Conservation (phyloP, 176 grass and related monocot species). For the Eleusine coracana region DNA sequence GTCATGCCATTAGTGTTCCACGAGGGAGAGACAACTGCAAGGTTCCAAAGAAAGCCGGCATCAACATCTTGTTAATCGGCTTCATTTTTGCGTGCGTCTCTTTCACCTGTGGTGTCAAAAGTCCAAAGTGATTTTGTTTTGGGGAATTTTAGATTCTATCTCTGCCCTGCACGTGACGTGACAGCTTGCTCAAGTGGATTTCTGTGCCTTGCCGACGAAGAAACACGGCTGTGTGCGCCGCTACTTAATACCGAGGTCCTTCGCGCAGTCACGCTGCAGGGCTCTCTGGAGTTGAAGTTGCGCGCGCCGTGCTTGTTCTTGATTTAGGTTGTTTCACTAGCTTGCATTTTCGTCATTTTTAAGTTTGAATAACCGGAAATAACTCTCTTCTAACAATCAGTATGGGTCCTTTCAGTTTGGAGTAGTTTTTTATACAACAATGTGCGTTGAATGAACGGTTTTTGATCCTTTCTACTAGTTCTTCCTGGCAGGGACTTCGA, state of each 20-base stretch:
- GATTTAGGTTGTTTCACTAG: slow-evolving; percentile 27
- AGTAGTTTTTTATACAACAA: not conserved
- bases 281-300: not conserved
- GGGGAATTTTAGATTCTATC: not conserved
- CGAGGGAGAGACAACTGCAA: not conserved
- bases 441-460: not conserved
- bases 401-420: slow-evolving; percentile 1
- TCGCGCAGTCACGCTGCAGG: not conserved
- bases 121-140: slow-evolving; percentile 12
- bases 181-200: not conserved
- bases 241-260: slow-evolving; percentile 25
- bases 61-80: not conserved
- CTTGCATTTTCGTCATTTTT: not conserved
- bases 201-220: slow-evolving; percentile 50
- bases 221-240: slow-evolving; percentile 26
- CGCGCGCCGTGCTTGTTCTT: slow-evolving; percentile 17
- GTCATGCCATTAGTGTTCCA: slow-evolving; percentile 7
- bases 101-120: slow-evolving; percentile 27
- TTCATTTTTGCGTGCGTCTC: slow-evolving; percentile 3
- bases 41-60: not conserved
- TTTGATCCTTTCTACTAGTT: slow-evolving; percentile 9
- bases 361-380: not conserved
- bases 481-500: no score
- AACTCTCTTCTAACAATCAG: not conserved
- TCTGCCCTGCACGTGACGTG: slow-evolving; percentile 7